Percentiles rank a stretch among this genome's conserved stretches.
Evolutionary conservation across 2,329 filamentous ascomycete genomes (phyloP).

Genomic region (Whalleya microplaca): DNA sequence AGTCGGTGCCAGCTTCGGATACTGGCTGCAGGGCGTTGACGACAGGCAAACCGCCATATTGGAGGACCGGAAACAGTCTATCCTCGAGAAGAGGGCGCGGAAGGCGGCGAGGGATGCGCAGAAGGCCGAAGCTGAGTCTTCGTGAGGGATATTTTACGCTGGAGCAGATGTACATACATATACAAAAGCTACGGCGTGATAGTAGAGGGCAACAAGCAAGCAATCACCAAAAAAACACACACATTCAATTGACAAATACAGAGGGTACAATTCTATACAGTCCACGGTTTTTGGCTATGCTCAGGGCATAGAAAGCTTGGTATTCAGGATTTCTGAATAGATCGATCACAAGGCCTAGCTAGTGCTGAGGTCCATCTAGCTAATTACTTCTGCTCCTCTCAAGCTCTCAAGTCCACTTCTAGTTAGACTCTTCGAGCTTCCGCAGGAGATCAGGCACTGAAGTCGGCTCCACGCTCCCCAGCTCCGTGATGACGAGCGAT

Average conservation of each 20-base stretch:
- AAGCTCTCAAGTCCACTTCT: conserved; percentile 32
- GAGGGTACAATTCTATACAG: not conserved
- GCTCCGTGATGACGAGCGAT: conserved; percentile 87
- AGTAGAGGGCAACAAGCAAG: conserved; percentile 3
- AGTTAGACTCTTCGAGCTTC: conserved; percentile 60
- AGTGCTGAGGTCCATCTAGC: conserved; percentile 10
- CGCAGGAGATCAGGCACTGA: conserved; percentile 72
- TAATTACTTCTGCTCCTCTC: conserved; percentile 11
- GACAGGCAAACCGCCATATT: conserved; percentile 78
- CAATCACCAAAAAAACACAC: conserved; percentile 9
- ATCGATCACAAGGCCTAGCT: not conserved
- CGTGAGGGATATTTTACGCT: conserved; percentile 16
- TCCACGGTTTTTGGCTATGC: not conserved
- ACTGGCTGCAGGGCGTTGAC: conserved; percentile 94
- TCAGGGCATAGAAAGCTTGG: not conserved
- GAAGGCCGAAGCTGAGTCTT: conserved; percentile 26
- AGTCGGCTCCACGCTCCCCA: conserved; percentile 82
- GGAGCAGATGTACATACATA: conserved; percentile 30
- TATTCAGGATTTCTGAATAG: not conserved
- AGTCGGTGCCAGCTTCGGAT: conserved; percentile 89
- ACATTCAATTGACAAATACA: conserved; percentile 8
- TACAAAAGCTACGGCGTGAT: conserved; percentile 5
- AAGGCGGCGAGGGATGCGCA: conserved; percentile 68
- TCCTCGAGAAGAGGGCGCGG: conserved; percentile 89
- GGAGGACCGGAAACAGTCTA: conserved; percentile 73